Evolutionary conservation across 1,139 yeast species (phyloP).

Genomic region (Yamadazyma epiphylla): DNA sequence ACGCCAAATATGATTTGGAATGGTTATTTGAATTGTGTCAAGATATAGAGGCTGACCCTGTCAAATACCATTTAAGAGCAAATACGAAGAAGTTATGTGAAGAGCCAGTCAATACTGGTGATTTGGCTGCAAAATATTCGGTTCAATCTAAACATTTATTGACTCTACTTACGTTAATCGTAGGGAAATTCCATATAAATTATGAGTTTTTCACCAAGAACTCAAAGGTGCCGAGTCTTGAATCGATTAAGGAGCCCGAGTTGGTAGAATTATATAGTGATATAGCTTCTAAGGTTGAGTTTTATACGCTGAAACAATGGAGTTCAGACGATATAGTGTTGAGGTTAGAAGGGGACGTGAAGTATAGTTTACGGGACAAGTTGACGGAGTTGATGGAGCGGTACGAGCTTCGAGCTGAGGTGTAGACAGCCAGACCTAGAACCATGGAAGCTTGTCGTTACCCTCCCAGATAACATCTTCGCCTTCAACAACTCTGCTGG

Average conservation of each 20-base stretch:
- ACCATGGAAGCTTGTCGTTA: constrained; percentile 46
- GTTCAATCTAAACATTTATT: constrained; percentile 23
- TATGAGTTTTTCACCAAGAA: constrained; percentile 37
- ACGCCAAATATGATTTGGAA: constrained; percentile 20
- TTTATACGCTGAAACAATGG: constrained; percentile 39
- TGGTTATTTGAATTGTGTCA: constrained; percentile 42
- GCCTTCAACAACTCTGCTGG: constrained; percentile 24
- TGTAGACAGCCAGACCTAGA: constrained; percentile 19
- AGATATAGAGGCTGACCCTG: constrained; percentile 45
- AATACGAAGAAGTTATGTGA: constrained; percentile 33
- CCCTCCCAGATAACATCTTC: constrained; percentile 40
- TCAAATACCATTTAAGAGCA: constrained; percentile 47
- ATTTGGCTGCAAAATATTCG: constrained; percentile 25
- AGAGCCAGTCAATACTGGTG: constrained; percentile 34
- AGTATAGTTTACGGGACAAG: constrained; percentile 17
- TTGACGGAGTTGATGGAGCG: constrained; percentile 21
- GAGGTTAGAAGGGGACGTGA: constrained; percentile 21
- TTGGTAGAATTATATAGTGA: constrained; percentile 15
- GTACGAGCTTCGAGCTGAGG: constrained; percentile 35
- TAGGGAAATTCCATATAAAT: constrained; percentile 33
- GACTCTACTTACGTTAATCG: constrained; percentile 24
- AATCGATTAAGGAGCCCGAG: constrained; percentile 17
- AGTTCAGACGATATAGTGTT: constrained; percentile 36
- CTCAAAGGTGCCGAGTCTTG: constrained; percentile 41
- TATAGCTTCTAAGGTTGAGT: constrained; percentile 16